A percentile compares a stretch with the other conserved stretches of the same genome.
These are phyloP conservation scores for Ogataea salicorniae DNA, from an alignment of 805 yeast species.

Conservation along the genomic window DNA sequence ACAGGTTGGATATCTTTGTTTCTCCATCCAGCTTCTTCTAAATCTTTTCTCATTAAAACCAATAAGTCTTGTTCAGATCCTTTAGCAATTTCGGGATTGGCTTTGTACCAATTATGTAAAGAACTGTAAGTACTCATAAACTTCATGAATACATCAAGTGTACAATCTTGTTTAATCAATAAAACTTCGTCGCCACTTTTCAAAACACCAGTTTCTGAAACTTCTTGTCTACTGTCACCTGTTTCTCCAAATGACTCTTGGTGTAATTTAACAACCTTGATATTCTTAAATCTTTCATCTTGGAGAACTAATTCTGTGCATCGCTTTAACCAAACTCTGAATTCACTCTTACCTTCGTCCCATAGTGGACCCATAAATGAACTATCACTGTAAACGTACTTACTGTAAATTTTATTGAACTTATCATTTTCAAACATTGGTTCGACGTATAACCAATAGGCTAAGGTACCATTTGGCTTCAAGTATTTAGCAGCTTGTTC, in stretches of 20 bases:
- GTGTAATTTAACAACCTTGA: slow-evolving; percentile 11
- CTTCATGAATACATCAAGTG: slow-evolving; percentile 15
- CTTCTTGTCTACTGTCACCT: not conserved
- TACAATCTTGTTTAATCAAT: slow-evolving; percentile 11
- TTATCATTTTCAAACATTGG: slow-evolving; percentile 46
- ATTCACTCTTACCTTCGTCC: slow-evolving; percentile 41
- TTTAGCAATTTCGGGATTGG: slow-evolving; percentile 10
- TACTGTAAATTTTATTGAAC: slow-evolving; percentile 47
- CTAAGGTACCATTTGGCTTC: slow-evolving; percentile 58
- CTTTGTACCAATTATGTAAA: slow-evolving; percentile 21
- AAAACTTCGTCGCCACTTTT: slow-evolving; percentile 13
- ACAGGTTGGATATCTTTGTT: slow-evolving; percentile 38
- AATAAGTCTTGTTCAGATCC: slow-evolving; percentile 18
- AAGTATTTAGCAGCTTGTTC: slow-evolving; percentile 44
- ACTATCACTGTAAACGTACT: slow-evolving; percentile 46
- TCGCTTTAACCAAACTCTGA: slow-evolving; percentile 29
- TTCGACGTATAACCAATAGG: slow-evolving; percentile 74
- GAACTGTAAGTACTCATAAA: slow-evolving; percentile 24
- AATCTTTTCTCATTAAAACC: slow-evolving; percentile 15
- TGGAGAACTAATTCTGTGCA: slow-evolving; percentile 3
- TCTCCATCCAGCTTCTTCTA: slow-evolving; percentile 36
- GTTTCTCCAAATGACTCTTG: slow-evolving; percentile 1
- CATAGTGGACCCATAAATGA: slow-evolving; percentile 44
- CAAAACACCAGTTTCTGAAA: not conserved
- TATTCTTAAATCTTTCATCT: slow-evolving; percentile 29